These are phyloP conservation scores for Aureobasidium sp. DNA, from an alignment of 2,329 filamentous ascomycete genomes.

Conservation along the genomic window DNA sequence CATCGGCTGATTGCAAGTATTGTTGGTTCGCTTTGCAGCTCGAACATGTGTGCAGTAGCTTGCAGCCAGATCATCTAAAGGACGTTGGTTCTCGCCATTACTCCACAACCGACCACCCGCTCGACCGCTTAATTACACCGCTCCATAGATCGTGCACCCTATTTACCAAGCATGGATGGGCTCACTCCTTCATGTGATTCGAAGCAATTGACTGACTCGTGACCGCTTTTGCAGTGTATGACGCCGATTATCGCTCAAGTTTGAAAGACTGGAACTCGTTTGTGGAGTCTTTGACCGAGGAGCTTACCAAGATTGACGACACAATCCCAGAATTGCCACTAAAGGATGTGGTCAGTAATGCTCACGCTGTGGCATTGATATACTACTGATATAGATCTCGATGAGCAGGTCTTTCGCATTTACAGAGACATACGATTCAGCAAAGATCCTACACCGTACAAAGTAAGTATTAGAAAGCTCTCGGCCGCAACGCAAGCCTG, in stretches of 20 bases:
- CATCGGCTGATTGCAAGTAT: background rate
- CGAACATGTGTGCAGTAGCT: slow-evolving; percentile 11
- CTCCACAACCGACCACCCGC: background rate
- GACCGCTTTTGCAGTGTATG: slow-evolving; percentile 52
- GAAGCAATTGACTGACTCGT: slow-evolving; percentile 9
- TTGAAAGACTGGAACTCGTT: slow-evolving; percentile 78
- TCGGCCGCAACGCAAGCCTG: background rate
- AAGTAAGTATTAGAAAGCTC: slow-evolving; percentile 47
- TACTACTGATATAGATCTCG: background rate
- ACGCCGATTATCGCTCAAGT: slow-evolving; percentile 69
- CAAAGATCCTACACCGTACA: slow-evolving; percentile 81
- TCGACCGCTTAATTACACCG: background rate
- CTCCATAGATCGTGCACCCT: background rate
- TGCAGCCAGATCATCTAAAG: background rate
- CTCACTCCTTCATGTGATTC: background rate
- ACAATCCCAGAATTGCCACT: slow-evolving; percentile 80
- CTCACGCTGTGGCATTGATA: background rate
- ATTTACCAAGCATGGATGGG: background rate
- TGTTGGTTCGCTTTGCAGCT: slow-evolving; percentile 3
- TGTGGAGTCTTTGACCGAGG: slow-evolving; percentile 63
- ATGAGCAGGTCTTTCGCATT: slow-evolving; percentile 64
- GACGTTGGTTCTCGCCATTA: background rate
- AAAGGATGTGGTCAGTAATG: slow-evolving; percentile 61
- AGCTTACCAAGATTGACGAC: slow-evolving; percentile 64
- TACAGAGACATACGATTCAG: slow-evolving; percentile 81